Evolutionary conservation across 805 yeast genomes (phyloP), one percentile per base, ranked within the genome.

Genomic region (Dipodascopsis uninucleata): DNA sequence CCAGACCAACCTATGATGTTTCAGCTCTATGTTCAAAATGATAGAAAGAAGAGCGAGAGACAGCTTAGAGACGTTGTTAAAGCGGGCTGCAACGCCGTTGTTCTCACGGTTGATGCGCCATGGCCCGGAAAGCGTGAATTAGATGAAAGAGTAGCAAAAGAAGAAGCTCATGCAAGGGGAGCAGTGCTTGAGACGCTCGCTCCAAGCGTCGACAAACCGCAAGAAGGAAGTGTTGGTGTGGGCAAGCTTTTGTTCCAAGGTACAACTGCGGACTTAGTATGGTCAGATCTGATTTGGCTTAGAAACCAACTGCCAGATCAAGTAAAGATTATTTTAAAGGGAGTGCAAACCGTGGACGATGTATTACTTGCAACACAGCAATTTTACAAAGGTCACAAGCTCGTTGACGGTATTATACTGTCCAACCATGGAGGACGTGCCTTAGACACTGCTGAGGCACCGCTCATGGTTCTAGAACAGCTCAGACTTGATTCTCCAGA

Each of bases 371-470:
- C 55, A 20, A 28, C 56, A 16, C 28, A 49, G 24, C 49, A 41
- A 23, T 16, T 22, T 4, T 37, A 50, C 23, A 56, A 42, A 10
- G 58, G 44, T 26, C 31, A 39, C 20, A 52, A 51, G 16, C 44
- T 56, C 12, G 53, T 57, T 28, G 72, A 74, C 33, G 86, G 82
- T 3, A 75, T 78, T 14, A 71, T 81, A 14, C 61, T 81, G 7
- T 78, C 85, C 7, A 80, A 81, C 55, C 84, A 80, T 61, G 85
- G 85, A 17, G 86, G 85, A n/a, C 68, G 85, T 43, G 85, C 81
- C 52, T 64, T 82, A 43, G 88, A 82, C 53, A 77, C 71, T 34
- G 71, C 81, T 0, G 70, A 71, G 53, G 76, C 87, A 0, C 77
- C 85, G 1, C 66, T 82, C 22, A 81, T 81, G 58, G 75, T 80